Percentiles rank a stretch among this genome's conserved stretches.
Evolutionary conservation across 179 eudicot species (phyloP).

Genomic region (Carnegiea gigantea): DNA sequence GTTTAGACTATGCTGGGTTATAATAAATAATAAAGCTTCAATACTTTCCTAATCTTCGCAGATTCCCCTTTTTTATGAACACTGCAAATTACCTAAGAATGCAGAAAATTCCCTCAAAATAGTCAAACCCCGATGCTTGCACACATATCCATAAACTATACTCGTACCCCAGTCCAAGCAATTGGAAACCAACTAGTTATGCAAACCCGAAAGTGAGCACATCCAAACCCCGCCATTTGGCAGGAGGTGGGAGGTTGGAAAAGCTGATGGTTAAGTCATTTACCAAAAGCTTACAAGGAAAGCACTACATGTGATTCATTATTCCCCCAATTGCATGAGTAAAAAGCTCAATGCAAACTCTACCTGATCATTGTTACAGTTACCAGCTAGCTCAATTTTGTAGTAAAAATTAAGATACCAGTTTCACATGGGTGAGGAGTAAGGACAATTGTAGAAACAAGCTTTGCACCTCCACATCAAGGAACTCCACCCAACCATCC

Average conservation of each 20-base stretch:
- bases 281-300: background rate
- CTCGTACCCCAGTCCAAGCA: background rate
- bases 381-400: background rate
- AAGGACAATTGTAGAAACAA: background rate
- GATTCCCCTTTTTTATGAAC: background rate
- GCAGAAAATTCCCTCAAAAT: background rate
- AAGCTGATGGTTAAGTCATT: background rate
- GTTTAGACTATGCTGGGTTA: too few relatives aligned
- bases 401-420: background rate
- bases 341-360: background rate
- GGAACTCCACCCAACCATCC: background rate
- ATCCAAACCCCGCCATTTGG: background rate
- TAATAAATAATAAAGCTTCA: too few relatives aligned
- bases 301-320: background rate
- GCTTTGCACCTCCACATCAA: background rate
- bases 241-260: background rate
- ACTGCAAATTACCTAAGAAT: background rate
- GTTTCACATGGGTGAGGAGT: background rate
- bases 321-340: background rate
- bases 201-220: background rate
- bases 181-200: background rate
- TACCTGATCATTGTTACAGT: background rate
- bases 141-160: background rate
- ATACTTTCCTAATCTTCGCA: background rate
- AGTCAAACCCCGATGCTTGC: background rate